phyloP scores from a whole-genome alignment of 768 basidiomycete species.

The Lyophyllum shimeji region DNA sequence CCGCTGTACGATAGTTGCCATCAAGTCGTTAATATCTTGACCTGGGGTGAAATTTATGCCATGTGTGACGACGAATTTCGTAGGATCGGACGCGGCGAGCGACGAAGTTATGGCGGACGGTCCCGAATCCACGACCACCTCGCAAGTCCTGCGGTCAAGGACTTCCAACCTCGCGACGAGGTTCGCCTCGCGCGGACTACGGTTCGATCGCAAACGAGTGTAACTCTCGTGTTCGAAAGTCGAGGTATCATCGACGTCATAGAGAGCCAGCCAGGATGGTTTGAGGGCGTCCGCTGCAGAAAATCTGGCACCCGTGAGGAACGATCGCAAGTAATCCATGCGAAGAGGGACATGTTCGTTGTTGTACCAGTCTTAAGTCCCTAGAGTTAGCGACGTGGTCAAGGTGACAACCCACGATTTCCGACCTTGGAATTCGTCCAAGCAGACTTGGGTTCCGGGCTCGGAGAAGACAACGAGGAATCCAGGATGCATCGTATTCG shows the following conservation, averaged over 20 bases:
- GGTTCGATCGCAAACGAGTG: constrained; percentile 40
- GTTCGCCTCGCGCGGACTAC: constrained; percentile 41
- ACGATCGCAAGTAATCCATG: constrained; percentile 41
- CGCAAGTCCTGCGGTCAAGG: constrained; percentile 43
- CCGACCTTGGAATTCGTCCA: constrained; percentile 49
- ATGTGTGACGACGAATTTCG: constrained; percentile 30
- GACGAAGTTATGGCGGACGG: constrained; percentile 29
- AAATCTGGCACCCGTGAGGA: constrained; percentile 50
- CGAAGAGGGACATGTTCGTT: constrained; percentile 56
- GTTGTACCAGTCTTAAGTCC: constrained; percentile 49
- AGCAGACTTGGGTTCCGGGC: constrained; percentile 37
- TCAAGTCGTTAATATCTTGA: constrained; percentile 23
- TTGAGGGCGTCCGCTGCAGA: constrained; percentile 31
- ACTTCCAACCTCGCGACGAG: constrained; percentile 41
- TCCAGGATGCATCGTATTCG: constrained; percentile 33
- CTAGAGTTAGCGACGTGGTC: background rate
- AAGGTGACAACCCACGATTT: background rate
- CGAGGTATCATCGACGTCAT: constrained; percentile 43
- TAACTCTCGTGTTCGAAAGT: constrained; percentile 43
- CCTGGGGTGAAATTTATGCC: constrained; percentile 22
- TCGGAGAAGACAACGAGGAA: constrained; percentile 51
- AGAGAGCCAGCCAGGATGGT: constrained; percentile 50
- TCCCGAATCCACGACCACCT: constrained; percentile 33
- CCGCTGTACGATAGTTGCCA: constrained; percentile 13
- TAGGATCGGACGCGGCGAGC: constrained; percentile 29